phyloP scores from a whole-genome alignment of 805 yeast species.

The Metschnikowia drakensbergensis region DNA sequence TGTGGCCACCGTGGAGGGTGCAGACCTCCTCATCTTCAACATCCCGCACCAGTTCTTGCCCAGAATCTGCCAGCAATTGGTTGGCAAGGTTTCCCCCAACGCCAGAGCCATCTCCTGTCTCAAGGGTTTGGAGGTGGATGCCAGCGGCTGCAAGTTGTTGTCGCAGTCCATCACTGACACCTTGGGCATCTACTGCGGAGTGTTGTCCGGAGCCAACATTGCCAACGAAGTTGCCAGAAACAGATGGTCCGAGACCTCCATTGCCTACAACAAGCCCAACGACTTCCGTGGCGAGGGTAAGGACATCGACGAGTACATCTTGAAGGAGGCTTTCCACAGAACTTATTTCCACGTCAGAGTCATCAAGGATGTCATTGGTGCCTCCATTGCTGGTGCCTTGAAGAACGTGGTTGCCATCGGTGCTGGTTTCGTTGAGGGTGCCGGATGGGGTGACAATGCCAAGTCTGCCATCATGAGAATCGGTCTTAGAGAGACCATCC shows the following conservation, averaged over 20 bases:
- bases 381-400: constrained; percentile 45
- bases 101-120: constrained; percentile 45
- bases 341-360: constrained; percentile 45
- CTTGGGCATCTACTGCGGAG: constrained; percentile 44
- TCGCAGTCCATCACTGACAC: constrained; percentile 42
- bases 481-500: constrained; percentile 41
- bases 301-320: constrained; percentile 38
- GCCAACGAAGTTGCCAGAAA: constrained; percentile 46
- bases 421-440: constrained; percentile 46
- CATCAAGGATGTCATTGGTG: constrained; percentile 44
- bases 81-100: constrained; percentile 35
- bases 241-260: constrained; percentile 46
- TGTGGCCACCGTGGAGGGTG: constrained; percentile 35
- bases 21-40: constrained; percentile 43
- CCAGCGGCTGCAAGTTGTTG: constrained; percentile 42
- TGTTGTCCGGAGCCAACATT: constrained; percentile 46
- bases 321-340: constrained; percentile 45
- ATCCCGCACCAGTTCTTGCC: constrained; percentile 46
- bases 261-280: constrained; percentile 38
- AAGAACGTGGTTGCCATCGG: constrained; percentile 45
- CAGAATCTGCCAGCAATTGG: constrained; percentile 35
- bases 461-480: constrained; percentile 47
- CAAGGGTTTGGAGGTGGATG: constrained; percentile 44
- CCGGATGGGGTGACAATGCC: constrained; percentile 49
- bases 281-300: constrained; percentile 40